Percentiles rank a stretch among this genome's conserved stretches.
Evolutionary conservation across 2,329 filamentous ascomycete genomes (phyloP).

Genomic region (Malbranchea zuffiana): DNA sequence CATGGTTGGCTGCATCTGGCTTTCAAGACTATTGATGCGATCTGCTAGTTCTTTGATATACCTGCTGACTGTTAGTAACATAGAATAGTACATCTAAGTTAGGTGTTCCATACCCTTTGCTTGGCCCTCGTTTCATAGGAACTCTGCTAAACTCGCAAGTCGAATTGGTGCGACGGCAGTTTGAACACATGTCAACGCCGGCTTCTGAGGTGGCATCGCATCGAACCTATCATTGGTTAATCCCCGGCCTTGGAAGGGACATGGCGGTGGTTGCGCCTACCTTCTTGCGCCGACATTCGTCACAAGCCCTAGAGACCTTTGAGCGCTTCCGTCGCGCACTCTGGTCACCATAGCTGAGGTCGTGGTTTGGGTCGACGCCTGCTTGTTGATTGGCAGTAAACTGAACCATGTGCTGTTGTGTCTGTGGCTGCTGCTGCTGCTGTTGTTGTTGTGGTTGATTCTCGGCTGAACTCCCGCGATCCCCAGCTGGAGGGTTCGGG

Average conservation of each 20-base stretch:
- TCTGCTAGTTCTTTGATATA: conserved; percentile 91
- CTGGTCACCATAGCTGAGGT: conserved; percentile 46
- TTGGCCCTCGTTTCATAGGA: conserved; percentile 78
- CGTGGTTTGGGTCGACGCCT: conserved; percentile 36
- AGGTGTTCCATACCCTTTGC: conserved; percentile 56
- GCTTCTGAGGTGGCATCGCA: conserved; percentile 71
- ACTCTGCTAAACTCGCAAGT: conserved; percentile 75
- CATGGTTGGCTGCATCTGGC: conserved; percentile 47
- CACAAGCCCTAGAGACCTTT: conserved; percentile 79
- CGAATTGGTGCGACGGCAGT: conserved; percentile 66
- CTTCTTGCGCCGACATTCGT: conserved; percentile 81
- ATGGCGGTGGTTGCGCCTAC: conserved; percentile 23
- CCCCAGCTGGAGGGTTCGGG: conserved; percentile 26
- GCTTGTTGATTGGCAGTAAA: conserved; percentile 36
- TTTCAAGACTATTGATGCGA: conserved; percentile 70
- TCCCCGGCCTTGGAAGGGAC: background rate
- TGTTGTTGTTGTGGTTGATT: conserved; percentile 16
- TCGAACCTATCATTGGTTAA: conserved; percentile 47
- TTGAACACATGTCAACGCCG: conserved; percentile 64
- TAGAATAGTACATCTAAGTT: conserved; percentile 1
- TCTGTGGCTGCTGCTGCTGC: conserved; percentile 10
- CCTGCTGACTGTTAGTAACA: conserved; percentile 31
- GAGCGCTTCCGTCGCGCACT: conserved; percentile 64
- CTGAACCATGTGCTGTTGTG: conserved; percentile 30
- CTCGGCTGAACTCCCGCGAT: conserved; percentile 28